These are phyloP conservation scores for Fusarium virguliforme DNA, from an alignment of 2,329 filamentous ascomycete genomes.

Conservation along the genomic window DNA sequence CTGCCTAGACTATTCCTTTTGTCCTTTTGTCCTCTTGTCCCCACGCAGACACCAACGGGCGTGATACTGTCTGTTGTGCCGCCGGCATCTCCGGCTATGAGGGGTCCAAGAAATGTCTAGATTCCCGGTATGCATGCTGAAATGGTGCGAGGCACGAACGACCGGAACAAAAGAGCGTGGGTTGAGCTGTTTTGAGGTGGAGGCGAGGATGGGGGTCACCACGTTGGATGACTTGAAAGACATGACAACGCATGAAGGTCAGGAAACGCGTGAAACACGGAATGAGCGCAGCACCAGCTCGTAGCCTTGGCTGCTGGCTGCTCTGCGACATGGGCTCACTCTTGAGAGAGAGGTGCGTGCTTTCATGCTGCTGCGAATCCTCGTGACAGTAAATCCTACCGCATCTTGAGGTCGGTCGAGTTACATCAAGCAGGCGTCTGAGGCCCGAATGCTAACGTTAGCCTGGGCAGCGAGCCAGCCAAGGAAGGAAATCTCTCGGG, in stretches of 20 bases:
- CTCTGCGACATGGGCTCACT: constrained; percentile 28
- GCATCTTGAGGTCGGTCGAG: constrained; percentile 37
- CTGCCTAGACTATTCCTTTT: constrained; percentile 27
- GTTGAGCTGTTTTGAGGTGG: constrained; percentile 38
- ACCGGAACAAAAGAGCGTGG: constrained; percentile 34
- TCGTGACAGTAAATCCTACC: constrained; percentile 34
- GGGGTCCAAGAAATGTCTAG: constrained; percentile 31
- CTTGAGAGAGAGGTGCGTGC: constrained; percentile 7
- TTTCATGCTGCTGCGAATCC: constrained; percentile 17
- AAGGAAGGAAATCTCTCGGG: constrained; percentile 12
- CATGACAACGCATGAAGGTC: constrained; percentile 32
- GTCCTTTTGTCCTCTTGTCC: constrained; percentile 17
- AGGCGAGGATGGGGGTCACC: constrained; percentile 46
- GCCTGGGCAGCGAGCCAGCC: constrained; percentile 3
- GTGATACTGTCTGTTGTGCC: constrained; percentile 16
- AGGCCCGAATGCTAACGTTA: constrained; percentile 28
- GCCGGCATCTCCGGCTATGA: constrained; percentile 20
- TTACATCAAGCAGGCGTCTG: constrained; percentile 38
- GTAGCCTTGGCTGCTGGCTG: constrained; percentile 3
- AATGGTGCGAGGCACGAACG: constrained; percentile 44
- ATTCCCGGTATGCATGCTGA: constrained; percentile 34
- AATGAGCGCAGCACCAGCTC: constrained; percentile 23
- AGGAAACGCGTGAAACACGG: constrained; percentile 17
- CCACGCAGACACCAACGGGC: constrained; percentile 3
- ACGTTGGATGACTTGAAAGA: constrained; percentile 34